phyloP scores from a whole-genome alignment of 2,329 filamentous ascomycete species.

The Sporothrix schenckii region DNA sequence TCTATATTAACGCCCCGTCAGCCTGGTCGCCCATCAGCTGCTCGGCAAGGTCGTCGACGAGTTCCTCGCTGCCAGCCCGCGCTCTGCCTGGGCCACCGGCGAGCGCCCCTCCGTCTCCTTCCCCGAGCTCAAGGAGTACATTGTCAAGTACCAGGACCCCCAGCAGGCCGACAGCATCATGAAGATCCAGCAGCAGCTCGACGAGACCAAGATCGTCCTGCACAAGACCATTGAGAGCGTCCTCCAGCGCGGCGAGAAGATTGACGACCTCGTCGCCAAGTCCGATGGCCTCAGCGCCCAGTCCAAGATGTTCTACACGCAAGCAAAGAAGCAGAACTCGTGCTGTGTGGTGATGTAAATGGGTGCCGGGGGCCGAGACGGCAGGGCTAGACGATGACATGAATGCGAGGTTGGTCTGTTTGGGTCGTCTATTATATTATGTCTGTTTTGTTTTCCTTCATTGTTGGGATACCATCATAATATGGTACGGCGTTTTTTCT shows the following conservation, averaged over 20 bases:
- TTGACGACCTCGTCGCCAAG: conserved; percentile 91
- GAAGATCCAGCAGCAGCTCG: conserved; percentile 94
- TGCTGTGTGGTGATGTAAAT: conserved; percentile 71
- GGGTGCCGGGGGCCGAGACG: too few relatives aligned
- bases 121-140: conserved; percentile 77
- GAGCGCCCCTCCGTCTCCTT: conserved; percentile 58
- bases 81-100: conserved; percentile 64
- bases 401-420: neutral
- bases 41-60: conserved; percentile 86
- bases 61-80: conserved; percentile 71
- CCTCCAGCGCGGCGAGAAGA: conserved; percentile 91
- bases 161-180: conserved; percentile 85
- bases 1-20: conserved; percentile 14
- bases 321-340: conserved; percentile 80
- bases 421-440: conserved; percentile 6
- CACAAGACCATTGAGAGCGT: conserved; percentile 94
- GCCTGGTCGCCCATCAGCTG: conserved; percentile 79
- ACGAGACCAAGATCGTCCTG: conserved; percentile 95
- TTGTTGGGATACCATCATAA: conserved; percentile 21
- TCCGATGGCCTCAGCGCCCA: conserved; percentile 85
- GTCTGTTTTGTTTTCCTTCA: neutral
- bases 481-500: conserved; percentile 1
- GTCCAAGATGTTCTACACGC: conserved; percentile 97
- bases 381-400: neutral
- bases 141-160: conserved; percentile 77